Base-by-base conservation (phyloP, 2,329 filamentous ascomycete species). In the Ceratocystis eucalypticola region DNA sequence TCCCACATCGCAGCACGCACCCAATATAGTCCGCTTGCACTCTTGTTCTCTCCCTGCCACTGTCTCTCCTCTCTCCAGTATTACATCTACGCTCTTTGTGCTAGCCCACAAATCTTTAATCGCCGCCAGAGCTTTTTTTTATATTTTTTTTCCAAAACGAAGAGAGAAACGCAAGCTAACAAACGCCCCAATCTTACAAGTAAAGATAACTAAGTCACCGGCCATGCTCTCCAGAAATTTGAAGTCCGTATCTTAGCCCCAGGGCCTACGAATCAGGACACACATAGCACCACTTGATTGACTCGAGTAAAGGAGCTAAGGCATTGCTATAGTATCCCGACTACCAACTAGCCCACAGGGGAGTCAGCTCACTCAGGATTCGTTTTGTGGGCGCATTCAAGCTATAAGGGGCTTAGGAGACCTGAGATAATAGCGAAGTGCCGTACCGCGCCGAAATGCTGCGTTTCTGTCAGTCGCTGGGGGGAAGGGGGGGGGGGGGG, bases 381-480 rank as follows among this genome's bases (percentile, higher is more conserved):
- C 10, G 37, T 22, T n/a, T 33, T 59, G 7, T 59, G 17, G 55
- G 22, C 55, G 17, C n/a, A 22, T 8, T 59, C 28, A 17, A 59
- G 12, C 48, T 8, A 25, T 25, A 25, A 33, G 4, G 6, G 55
- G 25, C 6, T 25, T 59, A 37, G 12, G 6, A 59, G 55, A 41
- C 28, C 17, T 17, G 55, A 59, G 17, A 59, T 59, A 59, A 59
- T 30, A 59, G 55, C 55, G 55, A 59, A 33, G 22, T 59, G 25
- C 55, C 55, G 55, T 59, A 30, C 55, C 55, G 55, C 33, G 28
- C 55, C 55, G 25, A 37, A 59, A 59, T 30, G 55, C 55, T 33
- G 55, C 55, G 55, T 59, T 59, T 59, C 28, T 6, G 12, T n/a
- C 55, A 30, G 55, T 17, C 22, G n/a, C 20, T 12, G 37, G 10